Conservation (phyloP, 495 filamentous ascomycete genomes). For the Rusavskia elegans region DNA sequence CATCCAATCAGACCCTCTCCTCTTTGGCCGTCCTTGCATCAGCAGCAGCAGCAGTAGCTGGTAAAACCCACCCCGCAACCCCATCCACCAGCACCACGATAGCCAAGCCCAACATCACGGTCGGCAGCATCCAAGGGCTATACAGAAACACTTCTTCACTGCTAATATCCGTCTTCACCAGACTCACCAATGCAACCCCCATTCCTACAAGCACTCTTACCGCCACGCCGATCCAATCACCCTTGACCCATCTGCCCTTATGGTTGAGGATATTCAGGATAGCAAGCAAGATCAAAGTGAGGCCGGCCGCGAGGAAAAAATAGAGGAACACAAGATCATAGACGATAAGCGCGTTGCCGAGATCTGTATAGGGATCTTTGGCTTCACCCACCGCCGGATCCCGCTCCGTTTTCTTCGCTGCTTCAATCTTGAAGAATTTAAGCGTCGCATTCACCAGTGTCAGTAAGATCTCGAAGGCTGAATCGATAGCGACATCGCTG, state of each 20-base stretch:
- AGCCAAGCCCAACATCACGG: constrained; percentile 19
- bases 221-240: neutral
- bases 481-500: neutral
- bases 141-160: constrained; percentile 12
- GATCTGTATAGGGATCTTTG: constrained; percentile 5
- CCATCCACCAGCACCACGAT: constrained; percentile 16
- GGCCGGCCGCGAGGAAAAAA: constrained; percentile 27
- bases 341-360: constrained; percentile 15
- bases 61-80: constrained; percentile 1
- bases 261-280: neutral
- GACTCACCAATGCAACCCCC: constrained; percentile 12
- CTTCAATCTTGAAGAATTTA: constrained; percentile 16
- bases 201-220: neutral
- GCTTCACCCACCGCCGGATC: constrained; percentile 4
- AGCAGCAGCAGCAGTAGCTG: neutral
- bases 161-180: constrained; percentile 12
- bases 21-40: neutral
- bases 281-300: constrained; percentile 24
- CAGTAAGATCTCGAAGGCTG: constrained; percentile 8
- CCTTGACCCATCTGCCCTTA: neutral
- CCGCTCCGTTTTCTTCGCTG: constrained; percentile 11
- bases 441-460: constrained; percentile 17
- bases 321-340: constrained; percentile 24
- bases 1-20: neutral
- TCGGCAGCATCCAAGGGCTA: constrained; percentile 25